These are phyloP conservation scores for Sclerotinia glacialis DNA, from an alignment of 2,329 filamentous ascomycete species.

Conservation along the genomic window DNA sequence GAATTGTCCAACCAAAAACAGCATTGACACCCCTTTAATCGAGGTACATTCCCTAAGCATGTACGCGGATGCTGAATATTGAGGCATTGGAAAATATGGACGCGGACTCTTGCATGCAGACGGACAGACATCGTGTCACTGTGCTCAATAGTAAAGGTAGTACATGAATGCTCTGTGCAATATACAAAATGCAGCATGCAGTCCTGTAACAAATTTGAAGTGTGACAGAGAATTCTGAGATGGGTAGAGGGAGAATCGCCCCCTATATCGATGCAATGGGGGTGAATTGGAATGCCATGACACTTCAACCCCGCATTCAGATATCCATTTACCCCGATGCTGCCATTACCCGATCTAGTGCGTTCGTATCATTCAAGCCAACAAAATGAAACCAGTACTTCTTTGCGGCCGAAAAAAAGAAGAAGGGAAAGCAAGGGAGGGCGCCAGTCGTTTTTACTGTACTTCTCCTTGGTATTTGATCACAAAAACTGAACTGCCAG, in stretches of 20 bases:
- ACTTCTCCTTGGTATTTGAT: neutral
- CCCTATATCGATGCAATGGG: neutral
- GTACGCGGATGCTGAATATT: neutral
- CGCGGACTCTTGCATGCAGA: neutral
- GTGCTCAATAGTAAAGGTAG: neutral
- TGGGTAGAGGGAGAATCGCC: neutral
- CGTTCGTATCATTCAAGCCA: neutral
- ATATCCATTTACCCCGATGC: neutral
- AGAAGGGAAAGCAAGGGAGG: neutral
- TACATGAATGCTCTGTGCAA: neutral
- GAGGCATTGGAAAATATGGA: neutral
- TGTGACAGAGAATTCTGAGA: neutral
- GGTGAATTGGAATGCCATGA: neutral
- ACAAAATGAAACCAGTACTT: neutral
- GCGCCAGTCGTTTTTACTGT: neutral
- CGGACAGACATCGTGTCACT: neutral
- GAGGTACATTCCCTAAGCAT: neutral
- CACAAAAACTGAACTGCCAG: neutral
- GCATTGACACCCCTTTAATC: neutral
- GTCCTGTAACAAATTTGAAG: neutral
- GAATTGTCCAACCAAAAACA: neutral
- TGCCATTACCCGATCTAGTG: neutral
- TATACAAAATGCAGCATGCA: neutral
- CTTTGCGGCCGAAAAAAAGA: too few relatives aligned
- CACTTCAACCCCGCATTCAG: constrained; percentile 2